Conservation (phyloP, 202 grass and related monocot species). For the Schoenoplectus tabernaemontani region DNA sequence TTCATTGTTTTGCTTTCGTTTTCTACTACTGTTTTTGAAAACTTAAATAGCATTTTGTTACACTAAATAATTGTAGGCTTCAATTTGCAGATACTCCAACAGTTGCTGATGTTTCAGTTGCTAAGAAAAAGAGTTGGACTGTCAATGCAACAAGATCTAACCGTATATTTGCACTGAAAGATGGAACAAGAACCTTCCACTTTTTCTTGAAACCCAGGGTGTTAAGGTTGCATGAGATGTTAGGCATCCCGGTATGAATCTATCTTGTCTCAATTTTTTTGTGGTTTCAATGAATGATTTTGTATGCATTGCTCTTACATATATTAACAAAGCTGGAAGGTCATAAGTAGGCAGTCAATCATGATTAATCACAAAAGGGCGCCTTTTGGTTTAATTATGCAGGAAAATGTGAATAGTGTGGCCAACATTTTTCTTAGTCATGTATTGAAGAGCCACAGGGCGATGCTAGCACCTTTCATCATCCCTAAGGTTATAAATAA, state of each 20-base stretch:
- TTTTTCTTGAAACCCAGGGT: not conserved
- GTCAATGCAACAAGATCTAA: not conserved
- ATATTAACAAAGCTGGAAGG: not conserved
- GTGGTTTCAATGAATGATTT: not conserved
- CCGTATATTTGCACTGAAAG: not conserved
- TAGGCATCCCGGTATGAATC: not conserved
- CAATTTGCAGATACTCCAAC: not conserved
- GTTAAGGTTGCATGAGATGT: not conserved
- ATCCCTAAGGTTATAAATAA: not conserved
- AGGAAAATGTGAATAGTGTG: not conserved
- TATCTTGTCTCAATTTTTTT: not conserved
- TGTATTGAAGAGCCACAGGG: not conserved
- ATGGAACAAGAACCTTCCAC: not conserved
- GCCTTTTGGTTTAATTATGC: not conserved
- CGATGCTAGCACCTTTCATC: conserved; percentile 4
- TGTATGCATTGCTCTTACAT: not conserved
- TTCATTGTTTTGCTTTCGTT: not conserved
- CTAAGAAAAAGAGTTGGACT: not conserved
- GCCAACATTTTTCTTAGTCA: not conserved
- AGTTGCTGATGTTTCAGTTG: not conserved
- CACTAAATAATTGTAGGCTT: not conserved
- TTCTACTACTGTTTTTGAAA: not conserved
- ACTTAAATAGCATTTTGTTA: not conserved
- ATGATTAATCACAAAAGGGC: not conserved
- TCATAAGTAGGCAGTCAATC: not conserved